phyloP scores from a whole-genome alignment of 495 filamentous ascomycete species.

The Margaritispora aquatica region DNA sequence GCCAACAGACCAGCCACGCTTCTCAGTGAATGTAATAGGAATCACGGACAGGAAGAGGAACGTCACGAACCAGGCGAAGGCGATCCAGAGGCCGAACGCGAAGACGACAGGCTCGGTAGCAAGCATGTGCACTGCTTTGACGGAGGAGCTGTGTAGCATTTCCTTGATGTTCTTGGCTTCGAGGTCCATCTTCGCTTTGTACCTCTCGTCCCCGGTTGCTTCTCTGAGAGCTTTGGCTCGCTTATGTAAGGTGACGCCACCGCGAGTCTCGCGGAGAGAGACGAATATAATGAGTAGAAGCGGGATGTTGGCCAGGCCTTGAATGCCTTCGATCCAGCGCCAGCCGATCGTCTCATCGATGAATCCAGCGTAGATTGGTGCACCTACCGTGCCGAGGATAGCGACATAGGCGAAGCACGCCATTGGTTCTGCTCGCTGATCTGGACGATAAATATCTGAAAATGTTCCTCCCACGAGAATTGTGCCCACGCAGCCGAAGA shows the following conservation, averaged over 20 bases:
- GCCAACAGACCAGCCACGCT: conserved; percentile 38
- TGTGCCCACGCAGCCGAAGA: conserved; percentile 69
- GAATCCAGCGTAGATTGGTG: conserved; percentile 32
- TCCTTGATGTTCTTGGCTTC: conserved; percentile 17
- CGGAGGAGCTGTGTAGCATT: conserved; percentile 23
- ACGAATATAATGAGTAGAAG: conserved; percentile 21
- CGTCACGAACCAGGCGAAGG: conserved; percentile 63
- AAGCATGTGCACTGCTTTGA: conserved; percentile 49
- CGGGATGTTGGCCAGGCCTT: conserved; percentile 36
- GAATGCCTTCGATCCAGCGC: conserved; percentile 39
- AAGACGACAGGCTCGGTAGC: conserved; percentile 77
- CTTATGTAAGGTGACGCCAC: conserved; percentile 26
- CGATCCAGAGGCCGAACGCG: conserved; percentile 64
- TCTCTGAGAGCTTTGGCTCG: conserved; percentile 27
- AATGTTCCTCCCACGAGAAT: conserved; percentile 71
- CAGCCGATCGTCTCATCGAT: conserved; percentile 54
- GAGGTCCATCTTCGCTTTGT: conserved; percentile 26
- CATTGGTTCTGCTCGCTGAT: conserved; percentile 56
- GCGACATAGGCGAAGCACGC: conserved; percentile 61
- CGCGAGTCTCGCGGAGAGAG: conserved; percentile 30
- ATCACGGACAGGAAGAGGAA: conserved; percentile 91
- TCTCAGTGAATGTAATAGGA: conserved; percentile 65
- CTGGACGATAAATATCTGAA: conserved; percentile 64
- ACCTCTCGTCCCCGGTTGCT: conserved; percentile 26
- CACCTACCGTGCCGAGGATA: conserved; percentile 62